A percentile compares a stretch with the other conserved stretches of the same genome.
These are phyloP conservation scores for Nepenthes gracilis DNA, from an alignment of 148 eudicot species.

Conservation along the genomic window DNA sequence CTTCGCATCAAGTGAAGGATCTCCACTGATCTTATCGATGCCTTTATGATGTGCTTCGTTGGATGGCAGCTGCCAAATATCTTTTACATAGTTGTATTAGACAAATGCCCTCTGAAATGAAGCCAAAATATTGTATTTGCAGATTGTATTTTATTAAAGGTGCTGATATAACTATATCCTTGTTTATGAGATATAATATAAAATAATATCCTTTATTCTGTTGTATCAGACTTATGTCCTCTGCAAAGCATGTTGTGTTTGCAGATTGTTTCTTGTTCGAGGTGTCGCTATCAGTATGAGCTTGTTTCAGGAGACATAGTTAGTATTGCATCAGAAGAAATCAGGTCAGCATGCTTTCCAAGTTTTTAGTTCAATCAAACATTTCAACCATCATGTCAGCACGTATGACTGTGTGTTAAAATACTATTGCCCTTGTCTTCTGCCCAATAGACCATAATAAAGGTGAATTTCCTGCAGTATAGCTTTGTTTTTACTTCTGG, in stretches of 20 bases:
- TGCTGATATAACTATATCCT: conserved; percentile 93
- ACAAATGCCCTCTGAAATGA: background rate
- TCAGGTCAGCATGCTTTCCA: conserved; percentile 51
- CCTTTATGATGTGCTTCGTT: background rate
- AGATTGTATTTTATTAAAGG: conserved; percentile 81
- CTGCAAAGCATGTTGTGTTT: background rate
- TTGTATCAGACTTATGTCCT: background rate
- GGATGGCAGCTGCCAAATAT: too few species aligned
- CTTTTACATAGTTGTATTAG: too few species aligned
- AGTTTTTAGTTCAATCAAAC: background rate
- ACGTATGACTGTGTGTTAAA: background rate
- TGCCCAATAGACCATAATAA: too few species aligned
- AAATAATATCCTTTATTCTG: too few species aligned
- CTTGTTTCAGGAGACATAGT: conserved; percentile 74
- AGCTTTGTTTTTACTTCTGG: background rate
- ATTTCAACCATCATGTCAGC: conserved; percentile 48
- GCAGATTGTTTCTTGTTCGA: conserved; percentile 82
- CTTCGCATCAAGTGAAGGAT: too few species aligned
- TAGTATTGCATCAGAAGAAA: conserved; percentile 76
- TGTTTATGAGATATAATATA: conserved; percentile 51
- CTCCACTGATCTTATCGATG: background rate
- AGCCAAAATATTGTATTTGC: conserved; percentile 7
- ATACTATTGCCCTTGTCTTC: too few species aligned
- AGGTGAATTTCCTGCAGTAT: background rate
- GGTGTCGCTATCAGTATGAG: conserved; percentile 93